Evolutionary conservation across 345 rosid species (phyloP).

Genomic region (Populus tremula): DNA sequence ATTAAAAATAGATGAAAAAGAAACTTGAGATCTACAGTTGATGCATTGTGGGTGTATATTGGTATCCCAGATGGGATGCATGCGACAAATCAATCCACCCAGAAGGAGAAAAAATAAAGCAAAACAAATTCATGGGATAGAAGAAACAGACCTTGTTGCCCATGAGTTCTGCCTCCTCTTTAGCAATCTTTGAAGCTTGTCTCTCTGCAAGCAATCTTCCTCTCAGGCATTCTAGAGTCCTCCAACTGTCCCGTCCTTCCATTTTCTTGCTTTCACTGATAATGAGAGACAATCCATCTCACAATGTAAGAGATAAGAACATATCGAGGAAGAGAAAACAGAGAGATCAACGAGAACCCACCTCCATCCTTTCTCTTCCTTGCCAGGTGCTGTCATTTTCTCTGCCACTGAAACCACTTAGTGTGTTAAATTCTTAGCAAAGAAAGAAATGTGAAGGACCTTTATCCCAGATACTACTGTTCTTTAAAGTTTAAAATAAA

Average conservation of each 20-base stretch:
- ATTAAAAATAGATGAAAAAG: not conserved
- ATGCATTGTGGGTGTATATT: not conserved
- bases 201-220: conserved; percentile 89
- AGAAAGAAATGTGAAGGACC: not conserved
- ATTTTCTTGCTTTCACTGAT: conserved; percentile 38
- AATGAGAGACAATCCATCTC: conserved; percentile 24
- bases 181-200: conserved; percentile 69
- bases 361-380: conserved; percentile 37
- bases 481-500: not conserved
- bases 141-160: conserved; percentile 46
- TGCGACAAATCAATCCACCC: not conserved
- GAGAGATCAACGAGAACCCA: conserved; percentile 15
- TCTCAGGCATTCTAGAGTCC: conserved; percentile 72
- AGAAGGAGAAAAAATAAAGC: not conserved
- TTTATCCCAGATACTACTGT: not conserved
- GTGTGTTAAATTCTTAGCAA: not conserved
- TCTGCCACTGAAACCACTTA: not conserved
- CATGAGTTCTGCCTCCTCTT: conserved; percentile 62
- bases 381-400: conserved; percentile 32
- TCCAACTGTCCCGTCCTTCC: conserved; percentile 39
- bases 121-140: not conserved
- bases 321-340: not conserved
- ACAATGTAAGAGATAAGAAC: conserved; percentile 8
- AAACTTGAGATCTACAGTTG: not conserved
- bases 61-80: not conserved